Evolutionary conservation across 345 rosid species (phyloP), one percentile per base, ranked within the genome.

Genomic region (Hibiscus tridactylites): DNA sequence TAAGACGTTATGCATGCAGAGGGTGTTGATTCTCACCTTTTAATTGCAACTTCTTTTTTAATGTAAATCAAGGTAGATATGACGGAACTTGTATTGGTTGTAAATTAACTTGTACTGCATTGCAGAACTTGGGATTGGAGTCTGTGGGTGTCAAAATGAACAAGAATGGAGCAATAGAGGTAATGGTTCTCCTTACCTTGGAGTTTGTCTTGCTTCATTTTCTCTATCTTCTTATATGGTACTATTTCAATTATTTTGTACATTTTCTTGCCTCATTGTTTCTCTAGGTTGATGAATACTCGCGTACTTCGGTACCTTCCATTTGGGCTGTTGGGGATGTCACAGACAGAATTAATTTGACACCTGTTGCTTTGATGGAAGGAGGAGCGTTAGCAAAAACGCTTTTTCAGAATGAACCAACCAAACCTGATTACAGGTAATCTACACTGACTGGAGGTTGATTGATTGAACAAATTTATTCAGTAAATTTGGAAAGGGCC

Each of bases 331-430:
- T 94, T 65, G 98, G 98, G 77, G 98, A 94, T 76, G 97, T 91
- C 61, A 94, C 98, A 24, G 96, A 90, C 75, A 81, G 98, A 73
- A 72, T 94, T 74, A 94, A 94, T 83, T 80, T 94, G 91, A 94
- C 97, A 80, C 98, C 98, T 61, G 98, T 94, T 79, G 97, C 98
- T 67, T 84, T 94, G 81, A 94, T 94, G 97, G 98, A 94, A 85
- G 98, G 98, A 79, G 93, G 84, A 68, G 98, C 98, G 60, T 77
- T 94, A 78, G 98, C 97, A 68, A 91, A 94, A 83, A 87, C 97
- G 10, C 42, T 94, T 60, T 90, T 91, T 75, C 81, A 74, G 17
- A 85, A 88, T 77, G 87, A 94, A 73, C 96, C 96, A 74, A 85
- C 97, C 37, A 91, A 90, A 83, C 95, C 98, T 71, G 89, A 91